Evolutionary conservation across 192 early-diverging fungal species (phyloP).

Genomic region (Spizellomyces punctatus): DNA sequence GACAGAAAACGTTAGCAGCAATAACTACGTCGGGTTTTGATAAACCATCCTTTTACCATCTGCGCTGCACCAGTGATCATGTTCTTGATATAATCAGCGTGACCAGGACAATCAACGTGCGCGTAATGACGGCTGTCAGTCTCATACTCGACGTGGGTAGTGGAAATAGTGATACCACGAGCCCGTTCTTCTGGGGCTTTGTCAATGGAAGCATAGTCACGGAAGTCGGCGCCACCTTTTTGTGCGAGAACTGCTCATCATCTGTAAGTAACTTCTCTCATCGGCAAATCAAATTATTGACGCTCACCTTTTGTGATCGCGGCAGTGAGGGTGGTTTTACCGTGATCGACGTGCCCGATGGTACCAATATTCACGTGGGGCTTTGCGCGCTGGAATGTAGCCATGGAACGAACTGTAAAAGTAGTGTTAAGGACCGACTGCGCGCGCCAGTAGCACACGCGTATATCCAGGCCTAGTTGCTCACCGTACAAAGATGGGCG

Average conservation of each 20-base stretch:
- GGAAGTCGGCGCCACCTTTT: conserved; percentile 83
- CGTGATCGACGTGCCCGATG: conserved; percentile 99
- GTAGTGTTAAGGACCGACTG: not conserved
- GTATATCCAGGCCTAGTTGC: not conserved
- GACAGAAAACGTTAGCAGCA: not conserved
- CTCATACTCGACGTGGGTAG: conserved; percentile 97
- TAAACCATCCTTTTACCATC: conserved; percentile 51
- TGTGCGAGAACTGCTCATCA: conserved; percentile 67
- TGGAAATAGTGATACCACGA: conserved; percentile 97
- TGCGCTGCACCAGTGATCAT: conserved; percentile 99
- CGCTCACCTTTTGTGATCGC: conserved; percentile 86
- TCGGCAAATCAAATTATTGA: conserved; percentile 11
- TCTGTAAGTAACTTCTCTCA: not conserved
- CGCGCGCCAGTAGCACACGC: not conserved
- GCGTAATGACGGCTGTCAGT: conserved; percentile 89
- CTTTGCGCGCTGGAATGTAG: conserved; percentile 82
- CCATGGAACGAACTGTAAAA: conserved; percentile 37
- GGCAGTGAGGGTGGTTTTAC: conserved; percentile 97
- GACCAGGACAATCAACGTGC: conserved; percentile 97
- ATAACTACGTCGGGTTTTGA: not conserved
- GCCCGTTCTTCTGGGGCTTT: conserved; percentile 98
- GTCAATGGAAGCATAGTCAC: conserved; percentile 95
- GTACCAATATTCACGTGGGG: conserved; percentile 99
- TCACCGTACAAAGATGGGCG: conserved; percentile 19
- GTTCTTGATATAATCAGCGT: conserved; percentile 99